Evolutionary conservation across 2,329 filamentous ascomycete species (phyloP).

Genomic region (Alternaria postmessia): DNA sequence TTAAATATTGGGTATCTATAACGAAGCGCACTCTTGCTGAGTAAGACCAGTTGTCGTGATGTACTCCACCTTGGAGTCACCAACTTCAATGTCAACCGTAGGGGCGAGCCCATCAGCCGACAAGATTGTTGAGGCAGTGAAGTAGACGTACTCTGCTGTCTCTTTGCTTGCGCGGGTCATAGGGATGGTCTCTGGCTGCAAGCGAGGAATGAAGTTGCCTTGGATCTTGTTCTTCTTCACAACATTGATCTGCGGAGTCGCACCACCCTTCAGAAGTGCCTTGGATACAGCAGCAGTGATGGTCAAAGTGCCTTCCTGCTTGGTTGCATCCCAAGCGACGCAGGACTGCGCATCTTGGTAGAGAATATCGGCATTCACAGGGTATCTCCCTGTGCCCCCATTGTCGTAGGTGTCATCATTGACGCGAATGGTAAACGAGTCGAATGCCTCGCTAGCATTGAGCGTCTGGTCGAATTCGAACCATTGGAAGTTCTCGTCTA

Average conservation of each 20-base stretch:
- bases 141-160: constrained; percentile 14
- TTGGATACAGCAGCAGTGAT: constrained; percentile 12
- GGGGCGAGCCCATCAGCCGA: not conserved
- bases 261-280: not conserved
- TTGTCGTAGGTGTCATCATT: constrained; percentile 15
- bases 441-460: constrained; percentile 3
- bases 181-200: not conserved
- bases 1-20: not conserved
- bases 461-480: constrained; percentile 14
- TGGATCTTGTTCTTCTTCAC: constrained; percentile 1
- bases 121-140: not conserved
- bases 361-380: constrained; percentile 12
- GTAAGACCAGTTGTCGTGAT: not conserved
- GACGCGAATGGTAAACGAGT: constrained; percentile 17
- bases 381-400: constrained; percentile 15
- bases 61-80: constrained; percentile 6
- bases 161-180: not conserved
- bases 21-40: not conserved
- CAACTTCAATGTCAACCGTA: constrained; percentile 10
- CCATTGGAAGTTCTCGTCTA: constrained; percentile 12
- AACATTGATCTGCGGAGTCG: constrained; percentile 3
- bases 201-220: constrained; percentile 6
- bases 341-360: constrained; percentile 13
- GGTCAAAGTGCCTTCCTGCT: constrained; percentile 1
- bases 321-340: not conserved